phyloP scores from a whole-genome alignment of 371 early-diverging fungal genomes.

The Chytridium lagenaria region DNA sequence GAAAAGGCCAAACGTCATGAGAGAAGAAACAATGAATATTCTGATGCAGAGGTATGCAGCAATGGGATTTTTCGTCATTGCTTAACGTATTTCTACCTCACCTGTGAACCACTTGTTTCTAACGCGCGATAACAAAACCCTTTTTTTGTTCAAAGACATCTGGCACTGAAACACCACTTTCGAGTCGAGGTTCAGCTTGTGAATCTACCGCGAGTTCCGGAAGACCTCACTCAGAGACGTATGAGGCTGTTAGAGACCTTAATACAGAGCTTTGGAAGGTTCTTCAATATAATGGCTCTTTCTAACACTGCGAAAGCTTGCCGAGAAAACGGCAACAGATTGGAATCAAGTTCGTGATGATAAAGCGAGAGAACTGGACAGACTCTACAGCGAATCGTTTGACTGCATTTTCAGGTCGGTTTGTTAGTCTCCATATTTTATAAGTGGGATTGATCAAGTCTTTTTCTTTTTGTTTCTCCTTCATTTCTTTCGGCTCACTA shows the following conservation, averaged over 20 bases:
- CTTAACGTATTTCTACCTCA: no score
- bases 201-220: neutral
- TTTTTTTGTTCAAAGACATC: neutral
- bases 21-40: no score
- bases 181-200: neutral
- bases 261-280: constrained; percentile 33
- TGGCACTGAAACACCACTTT: neutral
- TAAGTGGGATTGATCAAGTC: neutral
- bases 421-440: neutral
- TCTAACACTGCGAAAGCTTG: neutral
- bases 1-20: no score
- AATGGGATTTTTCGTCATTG: no score
- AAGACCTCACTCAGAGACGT: constrained; percentile 31
- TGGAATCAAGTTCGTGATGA: constrained; percentile 3
- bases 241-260: constrained; percentile 30
- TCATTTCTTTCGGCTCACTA: neutral
- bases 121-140: no score
- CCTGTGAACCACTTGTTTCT: no score
- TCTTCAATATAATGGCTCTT: no score
- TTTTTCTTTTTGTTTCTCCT: neutral
- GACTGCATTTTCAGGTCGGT: constrained; percentile 32
- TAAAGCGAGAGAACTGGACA: constrained; percentile 1
- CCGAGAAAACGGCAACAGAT: neutral
- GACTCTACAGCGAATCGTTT: constrained; percentile 31
- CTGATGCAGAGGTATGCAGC: no score